A percentile compares a stretch with the other conserved stretches of the same genome.
Evolutionary conservation across 768 basidiomycete species (phyloP).

Genomic region (Termitomyces sp.): DNA sequence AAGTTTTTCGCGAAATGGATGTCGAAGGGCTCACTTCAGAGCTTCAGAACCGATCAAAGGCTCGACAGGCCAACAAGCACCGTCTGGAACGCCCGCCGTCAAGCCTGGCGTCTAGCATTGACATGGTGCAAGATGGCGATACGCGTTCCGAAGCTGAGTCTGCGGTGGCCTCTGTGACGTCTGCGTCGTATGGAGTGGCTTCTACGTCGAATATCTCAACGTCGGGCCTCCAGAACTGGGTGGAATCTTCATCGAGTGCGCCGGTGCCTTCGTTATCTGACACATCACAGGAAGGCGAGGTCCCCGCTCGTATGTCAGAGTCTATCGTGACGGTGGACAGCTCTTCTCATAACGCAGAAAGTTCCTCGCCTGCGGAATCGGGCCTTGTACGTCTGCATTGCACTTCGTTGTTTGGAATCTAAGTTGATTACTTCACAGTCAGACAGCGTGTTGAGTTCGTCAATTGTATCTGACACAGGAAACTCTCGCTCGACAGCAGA

Average conservation of each 20-base stretch:
- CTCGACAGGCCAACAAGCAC: conserved; percentile 9
- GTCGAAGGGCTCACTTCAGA: conserved; percentile 66
- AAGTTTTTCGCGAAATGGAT: conserved; percentile 69
- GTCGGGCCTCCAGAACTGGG: conserved; percentile 34
- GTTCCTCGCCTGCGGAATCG: conserved; percentile 16
- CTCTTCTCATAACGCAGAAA: conserved; percentile 26
- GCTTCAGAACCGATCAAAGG: conserved; percentile 33
- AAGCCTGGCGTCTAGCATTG: conserved; percentile 32
- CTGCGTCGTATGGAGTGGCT: conserved; percentile 12
- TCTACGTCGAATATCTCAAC: conserved; percentile 13
- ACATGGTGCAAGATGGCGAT: conserved; percentile 28
- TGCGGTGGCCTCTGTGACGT: conserved; percentile 31
- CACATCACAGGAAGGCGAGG: conserved; percentile 13
- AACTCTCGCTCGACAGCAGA: conserved; percentile 63
- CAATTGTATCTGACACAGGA: conserved; percentile 22
- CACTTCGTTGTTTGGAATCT: not conserved
- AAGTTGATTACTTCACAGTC: conserved; percentile 18
- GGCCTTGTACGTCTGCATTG: conserved; percentile 8
- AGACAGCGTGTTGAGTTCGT: conserved; percentile 28
- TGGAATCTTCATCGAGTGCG: conserved; percentile 18
- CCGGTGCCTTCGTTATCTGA: conserved; percentile 13
- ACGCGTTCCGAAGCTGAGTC: conserved; percentile 40
- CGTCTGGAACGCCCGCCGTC: conserved; percentile 15
- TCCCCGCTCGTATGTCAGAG: conserved; percentile 27
- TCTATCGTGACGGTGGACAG: conserved; percentile 27